These are phyloP conservation scores for Colletotrichum destructivum DNA, from an alignment of 2,329 filamentous ascomycete genomes.

Conservation along the genomic window DNA sequence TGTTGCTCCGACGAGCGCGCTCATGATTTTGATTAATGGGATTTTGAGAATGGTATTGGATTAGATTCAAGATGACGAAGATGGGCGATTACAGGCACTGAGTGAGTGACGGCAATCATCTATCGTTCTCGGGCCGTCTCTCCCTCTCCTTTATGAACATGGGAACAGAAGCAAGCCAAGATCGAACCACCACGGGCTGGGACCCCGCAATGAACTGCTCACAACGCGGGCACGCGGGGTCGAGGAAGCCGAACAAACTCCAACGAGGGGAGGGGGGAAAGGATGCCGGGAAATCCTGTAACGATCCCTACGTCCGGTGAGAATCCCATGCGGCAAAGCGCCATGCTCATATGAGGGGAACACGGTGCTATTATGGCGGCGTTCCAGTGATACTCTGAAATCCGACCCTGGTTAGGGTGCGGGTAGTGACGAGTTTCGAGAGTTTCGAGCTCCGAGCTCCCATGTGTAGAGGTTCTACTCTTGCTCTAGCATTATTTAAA, in stretches of 20 bases:
- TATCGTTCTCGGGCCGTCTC: too few relatives aligned
- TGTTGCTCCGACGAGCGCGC: slow-evolving; percentile 27
- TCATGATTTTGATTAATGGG: slow-evolving; percentile 13
- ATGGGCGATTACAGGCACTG: too few relatives aligned
- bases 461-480: too few relatives aligned
- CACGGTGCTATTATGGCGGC: background rate
- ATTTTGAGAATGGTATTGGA: too few relatives aligned
- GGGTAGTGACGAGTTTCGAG: too few relatives aligned
- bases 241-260: background rate
- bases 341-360: background rate
- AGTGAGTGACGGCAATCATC: background rate
- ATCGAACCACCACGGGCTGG: background rate
- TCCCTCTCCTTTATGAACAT: background rate
- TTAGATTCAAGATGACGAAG: too few relatives aligned
- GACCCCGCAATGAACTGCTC: slow-evolving; percentile 9
- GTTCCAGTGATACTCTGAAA: fast-evolving
- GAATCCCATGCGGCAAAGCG: background rate
- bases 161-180: background rate
- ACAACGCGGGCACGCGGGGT: slow-evolving; percentile 18
- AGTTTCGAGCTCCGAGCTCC: too few relatives aligned
- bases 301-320: background rate
- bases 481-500: too few relatives aligned
- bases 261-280: background rate
- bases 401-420: background rate
- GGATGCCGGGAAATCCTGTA: background rate